phyloP scores from a whole-genome alignment of 2,329 filamentous ascomycete genomes.

The Penicillium sp. region DNA sequence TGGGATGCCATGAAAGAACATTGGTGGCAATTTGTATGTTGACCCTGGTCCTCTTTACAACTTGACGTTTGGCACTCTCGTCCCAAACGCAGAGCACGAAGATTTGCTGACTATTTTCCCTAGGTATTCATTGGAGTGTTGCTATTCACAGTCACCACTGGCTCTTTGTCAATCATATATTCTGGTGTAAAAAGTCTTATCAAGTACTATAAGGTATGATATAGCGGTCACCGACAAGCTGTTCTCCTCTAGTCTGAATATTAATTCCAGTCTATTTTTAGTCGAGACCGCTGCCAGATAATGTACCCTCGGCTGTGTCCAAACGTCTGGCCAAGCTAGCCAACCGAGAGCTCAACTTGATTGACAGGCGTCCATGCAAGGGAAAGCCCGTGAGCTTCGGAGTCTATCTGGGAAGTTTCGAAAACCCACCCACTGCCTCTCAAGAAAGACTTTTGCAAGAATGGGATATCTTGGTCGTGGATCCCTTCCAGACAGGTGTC shows the following conservation, averaged over 20 bases:
- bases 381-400: constrained; percentile 39
- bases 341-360: constrained; percentile 20
- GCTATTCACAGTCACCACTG: constrained; percentile 28
- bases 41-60: constrained; percentile 6
- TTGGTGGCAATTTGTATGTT: constrained; percentile 45
- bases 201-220: constrained; percentile 28
- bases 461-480: constrained; percentile 46
- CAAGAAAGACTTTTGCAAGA: constrained; percentile 37
- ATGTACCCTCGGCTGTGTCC: constrained; percentile 23
- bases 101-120: constrained; percentile 4
- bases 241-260: not conserved
- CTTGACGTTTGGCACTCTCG: not conserved
- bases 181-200: constrained; percentile 20
- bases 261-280: constrained; percentile 9
- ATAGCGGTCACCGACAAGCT: no score
- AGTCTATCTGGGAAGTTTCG: constrained; percentile 43
- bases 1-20: constrained; percentile 36
- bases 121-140: constrained; percentile 37
- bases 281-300: constrained; percentile 22
- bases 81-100: constrained; percentile 5
- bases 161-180: constrained; percentile 29
- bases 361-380: constrained; percentile 6
- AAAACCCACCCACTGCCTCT: constrained; percentile 26
- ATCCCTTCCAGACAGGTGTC: constrained; percentile 40
- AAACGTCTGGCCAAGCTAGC: constrained; percentile 23